These are phyloP conservation scores for Sporothrix pallida DNA, from an alignment of 2,329 filamentous ascomycete species.

Conservation along the genomic window DNA sequence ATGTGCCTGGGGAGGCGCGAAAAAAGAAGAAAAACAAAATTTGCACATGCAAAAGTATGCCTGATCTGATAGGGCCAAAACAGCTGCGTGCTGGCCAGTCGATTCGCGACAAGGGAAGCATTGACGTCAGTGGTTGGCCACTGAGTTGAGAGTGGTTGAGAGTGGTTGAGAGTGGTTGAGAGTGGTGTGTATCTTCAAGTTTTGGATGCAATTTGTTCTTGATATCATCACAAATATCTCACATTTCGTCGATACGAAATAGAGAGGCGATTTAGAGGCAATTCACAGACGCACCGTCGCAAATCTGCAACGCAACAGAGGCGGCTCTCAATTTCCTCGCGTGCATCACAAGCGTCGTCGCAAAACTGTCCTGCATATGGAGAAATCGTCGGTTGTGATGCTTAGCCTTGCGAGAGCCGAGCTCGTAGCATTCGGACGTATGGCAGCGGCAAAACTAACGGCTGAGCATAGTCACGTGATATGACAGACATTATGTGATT, in stretches of 20 bases:
- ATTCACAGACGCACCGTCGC: not conserved
- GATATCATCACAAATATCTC: too few relatives aligned
- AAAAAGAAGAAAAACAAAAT: too few relatives aligned
- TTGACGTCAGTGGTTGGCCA: constrained; percentile 23
- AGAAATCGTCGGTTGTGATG: not conserved
- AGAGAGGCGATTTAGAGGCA: not conserved
- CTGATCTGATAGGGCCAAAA: not conserved
- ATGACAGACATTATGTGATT: not conserved
- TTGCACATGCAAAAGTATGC: not conserved
- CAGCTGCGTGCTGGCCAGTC: not conserved
- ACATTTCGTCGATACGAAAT: too few relatives aligned
- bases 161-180: not conserved
- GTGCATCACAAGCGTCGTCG: constrained; percentile 5
- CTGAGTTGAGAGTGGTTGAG: not conserved
- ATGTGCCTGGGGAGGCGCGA: not conserved
- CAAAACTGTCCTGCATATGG: too few relatives aligned
- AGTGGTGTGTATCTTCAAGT: too few relatives aligned
- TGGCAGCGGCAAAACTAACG: constrained; percentile 27
- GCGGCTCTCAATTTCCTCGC: not conserved
- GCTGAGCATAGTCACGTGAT: constrained; percentile 10
- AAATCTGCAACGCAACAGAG: constrained; percentile 1
- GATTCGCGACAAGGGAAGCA: constrained; percentile 6
- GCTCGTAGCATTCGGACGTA: constrained; percentile 32
- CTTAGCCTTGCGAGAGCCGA: constrained; percentile 28
- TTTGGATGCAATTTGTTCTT: too few relatives aligned